Base-by-base conservation (phyloP, 1,284 basidiomycete genomes). In the Irpex sp. region DNA sequence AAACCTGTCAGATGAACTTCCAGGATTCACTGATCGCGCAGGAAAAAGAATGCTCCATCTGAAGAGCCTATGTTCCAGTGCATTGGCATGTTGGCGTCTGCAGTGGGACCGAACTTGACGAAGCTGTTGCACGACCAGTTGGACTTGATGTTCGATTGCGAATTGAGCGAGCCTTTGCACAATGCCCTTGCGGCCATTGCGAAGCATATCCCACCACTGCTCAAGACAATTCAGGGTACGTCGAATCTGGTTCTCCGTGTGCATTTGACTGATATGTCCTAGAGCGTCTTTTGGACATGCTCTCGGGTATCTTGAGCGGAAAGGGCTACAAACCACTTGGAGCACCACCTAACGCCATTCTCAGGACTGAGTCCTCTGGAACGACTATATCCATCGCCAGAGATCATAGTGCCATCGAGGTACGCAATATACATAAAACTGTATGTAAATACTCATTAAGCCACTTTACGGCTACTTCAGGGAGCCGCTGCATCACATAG, bases 61-160 rank as follows among this genome's bases (percentile, higher is more conserved):
- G 97, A 98, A 77, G 94, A 94, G 66, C 93, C 97, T 0, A 96
- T 99, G 68, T 99, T 99, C 74, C 94, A 98, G 80, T 99, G 97
- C 76, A 87, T 99, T 58, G 95, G 95, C 40, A 96, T 98, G 93
- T 82, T 99, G 59, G 96, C 96, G 1, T 88, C 89, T 0, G 95
- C 97, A 4, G 96, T 99, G 47, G 97, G 97, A 0, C 96, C 96
- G 1, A 97, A 96, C 73, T 81, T 99, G 59, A 98, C 97, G 0
- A 94, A 96, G 72, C 85, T 97, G 63, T 84, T 99, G 70, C 97
- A 98, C 75, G 97, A 99, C 72, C 91, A 98, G 68, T 85, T 99
- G 38, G 96, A 98, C 73, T 82, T 98, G 58, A 99, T 99, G 93
- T 95, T 99, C 75, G 92, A 90, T 0, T 97, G 93, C 76, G 97